Evolutionary conservation across 495 filamentous ascomycete genomes (phyloP).

Genomic region (Penicillium chermesinum): DNA sequence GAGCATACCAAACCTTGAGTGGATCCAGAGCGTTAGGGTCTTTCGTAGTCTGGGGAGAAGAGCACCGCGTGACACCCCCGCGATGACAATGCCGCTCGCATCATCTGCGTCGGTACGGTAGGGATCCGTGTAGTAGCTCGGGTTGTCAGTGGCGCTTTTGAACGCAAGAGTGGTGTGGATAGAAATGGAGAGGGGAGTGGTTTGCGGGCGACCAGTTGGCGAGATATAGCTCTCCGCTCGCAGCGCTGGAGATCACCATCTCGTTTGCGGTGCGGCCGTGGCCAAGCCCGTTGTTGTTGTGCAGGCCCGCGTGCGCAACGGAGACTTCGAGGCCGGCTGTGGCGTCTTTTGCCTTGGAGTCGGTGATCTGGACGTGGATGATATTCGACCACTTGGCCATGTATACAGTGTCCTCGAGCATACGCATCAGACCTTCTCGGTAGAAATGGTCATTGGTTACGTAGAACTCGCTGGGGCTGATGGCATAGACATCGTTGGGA

Average conservation of each 20-base stretch:
- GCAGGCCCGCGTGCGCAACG: constrained; percentile 37
- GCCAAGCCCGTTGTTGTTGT: constrained; percentile 55
- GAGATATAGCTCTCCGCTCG: constrained; percentile 30
- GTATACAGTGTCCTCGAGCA: constrained; percentile 33
- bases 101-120: constrained; percentile 30
- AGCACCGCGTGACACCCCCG: constrained; percentile 41
- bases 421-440: constrained; percentile 40
- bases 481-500: constrained; percentile 55
- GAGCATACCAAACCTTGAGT: constrained; percentile 45
- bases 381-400: constrained; percentile 37
- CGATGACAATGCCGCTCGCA: constrained; percentile 52
- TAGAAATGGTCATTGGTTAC: constrained; percentile 60
- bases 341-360: constrained; percentile 9
- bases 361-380: constrained; percentile 29
- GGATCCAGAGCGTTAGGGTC: constrained; percentile 39
- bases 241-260: constrained; percentile 42
- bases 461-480: constrained; percentile 45
- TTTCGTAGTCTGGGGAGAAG: constrained; percentile 26
- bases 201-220: constrained; percentile 18
- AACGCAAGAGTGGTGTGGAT: constrained; percentile 39
- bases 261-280: constrained; percentile 45
- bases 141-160: constrained; percentile 51
- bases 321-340: constrained; percentile 36
- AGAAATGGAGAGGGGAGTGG: constrained; percentile 31
- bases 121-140: constrained; percentile 49